A percentile compares a stretch with the other conserved stretches of the same genome.
Conservation (phyloP, 2,329 filamentous ascomycete genomes). For the Daldinia sp. region DNA sequence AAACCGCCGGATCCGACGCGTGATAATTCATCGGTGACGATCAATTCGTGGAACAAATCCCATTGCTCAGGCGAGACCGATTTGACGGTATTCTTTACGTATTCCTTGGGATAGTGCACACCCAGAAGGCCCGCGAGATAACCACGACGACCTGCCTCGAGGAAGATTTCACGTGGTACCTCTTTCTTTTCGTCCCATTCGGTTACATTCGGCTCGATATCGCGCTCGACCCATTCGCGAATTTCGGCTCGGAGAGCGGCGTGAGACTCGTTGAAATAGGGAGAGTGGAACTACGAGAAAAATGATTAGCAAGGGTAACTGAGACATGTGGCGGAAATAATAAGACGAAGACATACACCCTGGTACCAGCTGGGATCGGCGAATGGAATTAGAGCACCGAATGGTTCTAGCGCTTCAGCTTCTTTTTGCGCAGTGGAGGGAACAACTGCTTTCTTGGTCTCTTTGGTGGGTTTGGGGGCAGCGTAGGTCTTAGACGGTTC, state of each 20-base stretch:
- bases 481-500: constrained; percentile 60
- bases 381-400: constrained; percentile 87
- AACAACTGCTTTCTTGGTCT: constrained; percentile 49
- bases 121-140: constrained; percentile 94
- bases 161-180: constrained; percentile 89
- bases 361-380: constrained; percentile 96
- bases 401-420: constrained; percentile 81
- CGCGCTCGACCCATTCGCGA: constrained; percentile 87
- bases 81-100: constrained; percentile 75
- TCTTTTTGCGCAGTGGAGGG: constrained; percentile 56
- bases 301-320: constrained; percentile 16
- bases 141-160: constrained; percentile 90
- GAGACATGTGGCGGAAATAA: background rate
- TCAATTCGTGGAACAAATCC: constrained; percentile 98
- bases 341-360: constrained; percentile 67
- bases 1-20: constrained; percentile 89
- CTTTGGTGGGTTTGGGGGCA: constrained; percentile 50
- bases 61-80: constrained; percentile 87
- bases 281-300: constrained; percentile 81
- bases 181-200: constrained; percentile 98
- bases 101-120: constrained; percentile 79
- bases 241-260: constrained; percentile 89
- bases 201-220: constrained; percentile 88
- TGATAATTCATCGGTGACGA: constrained; percentile 93
- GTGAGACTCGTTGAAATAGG: constrained; percentile 95